Conservation (phyloP, 1,139 yeast species). For the Blastobotrys proliferans region DNA sequence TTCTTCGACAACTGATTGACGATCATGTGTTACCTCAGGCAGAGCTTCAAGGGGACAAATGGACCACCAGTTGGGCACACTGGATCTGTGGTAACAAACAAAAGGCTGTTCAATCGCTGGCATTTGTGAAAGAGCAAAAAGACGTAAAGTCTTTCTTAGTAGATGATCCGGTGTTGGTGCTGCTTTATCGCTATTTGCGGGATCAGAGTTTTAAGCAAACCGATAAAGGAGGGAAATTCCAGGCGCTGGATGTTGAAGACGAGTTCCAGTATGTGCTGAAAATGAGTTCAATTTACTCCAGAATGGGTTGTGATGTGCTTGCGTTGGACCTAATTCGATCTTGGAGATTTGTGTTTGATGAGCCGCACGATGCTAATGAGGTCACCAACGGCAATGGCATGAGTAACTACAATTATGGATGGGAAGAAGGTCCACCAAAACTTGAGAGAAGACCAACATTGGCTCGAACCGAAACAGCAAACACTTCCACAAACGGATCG, state of each 20-base stretch:
- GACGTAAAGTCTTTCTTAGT: constrained; percentile 47
- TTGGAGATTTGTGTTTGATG: constrained; percentile 54
- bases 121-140: constrained; percentile 31
- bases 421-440: constrained; percentile 11
- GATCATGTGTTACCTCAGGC: constrained; percentile 56
- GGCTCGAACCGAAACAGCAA: neutral
- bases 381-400: neutral
- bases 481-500: neutral
- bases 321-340: constrained; percentile 57
- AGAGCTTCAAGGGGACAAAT: constrained; percentile 61
- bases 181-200: constrained; percentile 61
- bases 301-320: constrained; percentile 90
- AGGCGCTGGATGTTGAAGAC: constrained; percentile 13
- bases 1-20: constrained; percentile 48
- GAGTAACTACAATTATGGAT: neutral
- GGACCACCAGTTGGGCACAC: constrained; percentile 80
- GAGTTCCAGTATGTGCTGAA: constrained; percentile 63
- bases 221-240: constrained; percentile 9
- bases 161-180: constrained; percentile 77
- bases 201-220: constrained; percentile 30
- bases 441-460: constrained; percentile 10
- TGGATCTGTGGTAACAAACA: constrained; percentile 49
- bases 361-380: constrained; percentile 6
- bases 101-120: constrained; percentile 25
- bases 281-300: constrained; percentile 61